phyloP scores from a whole-genome alignment of 2,329 filamentous ascomycete species.

The Sphaceloma murrayae region DNA sequence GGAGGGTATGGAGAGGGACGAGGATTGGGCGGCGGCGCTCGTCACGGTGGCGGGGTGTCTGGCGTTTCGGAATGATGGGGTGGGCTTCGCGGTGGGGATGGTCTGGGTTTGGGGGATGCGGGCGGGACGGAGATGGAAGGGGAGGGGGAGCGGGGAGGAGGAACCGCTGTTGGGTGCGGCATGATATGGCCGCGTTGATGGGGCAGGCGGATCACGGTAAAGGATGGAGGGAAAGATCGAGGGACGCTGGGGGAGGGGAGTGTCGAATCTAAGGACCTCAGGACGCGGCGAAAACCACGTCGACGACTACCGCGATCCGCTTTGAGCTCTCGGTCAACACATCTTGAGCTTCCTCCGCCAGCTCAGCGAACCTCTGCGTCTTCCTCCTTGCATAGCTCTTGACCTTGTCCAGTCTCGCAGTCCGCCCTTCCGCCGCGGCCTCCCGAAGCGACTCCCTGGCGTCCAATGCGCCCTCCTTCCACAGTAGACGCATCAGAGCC shows the following conservation, averaged over 20 bases:
- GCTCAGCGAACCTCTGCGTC: constrained; percentile 29
- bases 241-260: too few relatives aligned
- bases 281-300: neutral
- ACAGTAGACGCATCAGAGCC: constrained; percentile 49
- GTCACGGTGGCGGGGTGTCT: constrained; percentile 73
- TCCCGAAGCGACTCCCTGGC: constrained; percentile 32
- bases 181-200: too few relatives aligned
- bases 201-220: too few relatives aligned
- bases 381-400: constrained; percentile 38
- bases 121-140: constrained; percentile 3
- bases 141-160: neutral
- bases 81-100: constrained; percentile 77
- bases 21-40: constrained; percentile 72
- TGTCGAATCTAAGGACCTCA: too few relatives aligned
- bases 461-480: constrained; percentile 26
- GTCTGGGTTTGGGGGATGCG: constrained; percentile 62
- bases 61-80: constrained; percentile 80
- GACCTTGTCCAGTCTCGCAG: constrained; percentile 39
- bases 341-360: constrained; percentile 30
- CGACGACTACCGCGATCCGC: constrained; percentile 24
- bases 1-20: constrained; percentile 18
- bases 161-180: neutral
- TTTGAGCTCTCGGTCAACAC: constrained; percentile 29
- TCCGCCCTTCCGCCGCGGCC: constrained; percentile 46
- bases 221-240: too few relatives aligned